Conservation (phyloP, 495 filamentous ascomycete species). For the Penicillium verhagenii region DNA sequence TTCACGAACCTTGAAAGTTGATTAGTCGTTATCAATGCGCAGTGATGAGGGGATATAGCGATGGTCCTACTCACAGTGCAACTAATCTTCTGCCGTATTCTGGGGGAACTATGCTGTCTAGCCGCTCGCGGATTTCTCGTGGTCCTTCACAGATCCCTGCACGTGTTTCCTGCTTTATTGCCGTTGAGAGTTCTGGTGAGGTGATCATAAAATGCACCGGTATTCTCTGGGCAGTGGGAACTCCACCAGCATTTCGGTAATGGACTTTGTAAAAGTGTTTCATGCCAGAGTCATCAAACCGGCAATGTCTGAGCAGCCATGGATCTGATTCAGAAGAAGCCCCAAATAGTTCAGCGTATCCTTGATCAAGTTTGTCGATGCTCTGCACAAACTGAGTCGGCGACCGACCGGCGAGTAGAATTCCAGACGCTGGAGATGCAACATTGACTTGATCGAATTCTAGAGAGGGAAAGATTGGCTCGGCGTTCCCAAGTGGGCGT, state of each 20-base stretch:
- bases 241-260: constrained; percentile 38
- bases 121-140: constrained; percentile 25
- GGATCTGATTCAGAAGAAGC: constrained; percentile 40
- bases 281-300: constrained; percentile 36
- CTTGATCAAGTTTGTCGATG: constrained; percentile 34
- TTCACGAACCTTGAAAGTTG: constrained; percentile 25
- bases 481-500: constrained; percentile 6
- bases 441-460: constrained; percentile 14
- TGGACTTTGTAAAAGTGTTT: constrained; percentile 35
- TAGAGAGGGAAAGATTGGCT: constrained; percentile 14
- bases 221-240: constrained; percentile 32
- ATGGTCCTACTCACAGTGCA: constrained; percentile 18
- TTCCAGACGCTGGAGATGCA: constrained; percentile 18
- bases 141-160: constrained; percentile 19
- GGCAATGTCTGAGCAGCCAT: constrained; percentile 37
- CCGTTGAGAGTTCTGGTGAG: constrained; percentile 22
- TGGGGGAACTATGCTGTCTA: constrained; percentile 26
- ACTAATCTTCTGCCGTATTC: constrained; percentile 32
- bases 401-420: constrained; percentile 14
- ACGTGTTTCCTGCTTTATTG: constrained; percentile 25
- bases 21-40: not conserved
- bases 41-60: no score
- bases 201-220: constrained; percentile 39
- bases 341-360: constrained; percentile 34
- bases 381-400: constrained; percentile 32